These are phyloP conservation scores for Eruca vesicaria DNA, from an alignment of 441 rosid species.

Conservation along the genomic window DNA sequence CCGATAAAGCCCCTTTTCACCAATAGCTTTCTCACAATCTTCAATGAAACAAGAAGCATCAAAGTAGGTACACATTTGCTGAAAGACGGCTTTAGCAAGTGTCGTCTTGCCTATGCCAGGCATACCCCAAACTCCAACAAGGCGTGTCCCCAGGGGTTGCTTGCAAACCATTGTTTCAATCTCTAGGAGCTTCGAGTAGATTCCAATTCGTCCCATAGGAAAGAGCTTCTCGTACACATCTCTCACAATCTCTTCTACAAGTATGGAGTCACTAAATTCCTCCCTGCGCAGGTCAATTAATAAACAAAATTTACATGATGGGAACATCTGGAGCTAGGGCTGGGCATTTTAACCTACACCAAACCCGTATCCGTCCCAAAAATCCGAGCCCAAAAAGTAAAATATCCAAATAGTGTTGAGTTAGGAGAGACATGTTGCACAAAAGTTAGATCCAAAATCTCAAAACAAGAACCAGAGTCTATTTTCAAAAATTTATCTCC, in stretches of 20 bases:
- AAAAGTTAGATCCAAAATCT: too few relatives aligned
- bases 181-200: slow-evolving; percentile 15
- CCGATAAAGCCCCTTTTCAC: neutral
- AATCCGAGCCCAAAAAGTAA: too few relatives aligned
- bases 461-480: too few relatives aligned
- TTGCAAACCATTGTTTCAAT: neutral
- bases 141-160: neutral
- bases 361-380: too few relatives aligned
- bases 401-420: too few relatives aligned
- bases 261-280: slow-evolving; percentile 28
- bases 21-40: neutral
- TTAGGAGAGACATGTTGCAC: too few relatives aligned
- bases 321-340: too few relatives aligned
- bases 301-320: too few relatives aligned
- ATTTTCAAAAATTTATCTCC: too few relatives aligned
- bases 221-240: slow-evolving; percentile 9
- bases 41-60: slow-evolving; percentile 20
- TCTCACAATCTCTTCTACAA: slow-evolving; percentile 29
- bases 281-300: neutral
- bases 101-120: slow-evolving; percentile 39
- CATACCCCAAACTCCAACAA: slow-evolving; percentile 42
- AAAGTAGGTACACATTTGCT: neutral
- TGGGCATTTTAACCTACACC: too few relatives aligned
- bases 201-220: slow-evolving; percentile 5
- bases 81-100: slow-evolving; percentile 18